Evolutionary conservation across 306 rosid species (phyloP).

Genomic region (Rosa multiflora): DNA sequence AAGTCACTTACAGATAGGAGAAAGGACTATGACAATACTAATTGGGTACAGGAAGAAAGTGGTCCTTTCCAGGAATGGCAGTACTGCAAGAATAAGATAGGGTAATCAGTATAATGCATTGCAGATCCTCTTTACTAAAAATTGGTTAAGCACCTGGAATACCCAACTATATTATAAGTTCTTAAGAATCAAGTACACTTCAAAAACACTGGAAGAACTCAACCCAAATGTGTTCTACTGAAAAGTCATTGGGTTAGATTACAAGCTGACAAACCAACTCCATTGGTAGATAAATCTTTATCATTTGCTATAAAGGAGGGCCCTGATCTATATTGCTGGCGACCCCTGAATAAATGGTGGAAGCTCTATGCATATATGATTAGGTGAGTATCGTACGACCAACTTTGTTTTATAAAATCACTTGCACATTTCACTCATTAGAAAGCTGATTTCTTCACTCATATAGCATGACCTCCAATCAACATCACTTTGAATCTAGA

Average conservation of each 20-base stretch:
- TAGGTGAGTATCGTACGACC: not conserved
- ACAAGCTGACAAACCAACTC: not conserved
- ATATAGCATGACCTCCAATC: not conserved
- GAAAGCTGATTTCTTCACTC: not conserved
- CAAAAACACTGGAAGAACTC: not conserved
- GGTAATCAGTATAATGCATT: conserved; percentile 2
- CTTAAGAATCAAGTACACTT: conserved; percentile 4
- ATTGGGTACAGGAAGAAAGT: conserved; percentile 94
- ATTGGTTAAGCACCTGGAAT: not conserved
- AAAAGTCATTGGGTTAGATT: not conserved
- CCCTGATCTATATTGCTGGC: not conserved
- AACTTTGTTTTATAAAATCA: not conserved
- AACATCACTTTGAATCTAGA: conserved; percentile 1
- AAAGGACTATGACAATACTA: conserved; percentile 79
- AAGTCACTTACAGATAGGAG: conserved; percentile 86
- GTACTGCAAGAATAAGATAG: conserved; percentile 57
- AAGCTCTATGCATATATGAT: not conserved
- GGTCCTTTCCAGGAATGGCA: conserved; percentile 95
- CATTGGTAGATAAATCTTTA: not conserved
- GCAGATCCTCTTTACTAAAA: not conserved
- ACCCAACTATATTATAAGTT: conserved; percentile 3
- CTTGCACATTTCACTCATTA: not conserved
- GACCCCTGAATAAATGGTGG: not conserved
- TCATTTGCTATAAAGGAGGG: not conserved
- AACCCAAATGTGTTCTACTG: conserved; percentile 3